Evolutionary conservation across 345 rosid genomes (phyloP).

Genomic region (Raphanus sativus): DNA sequence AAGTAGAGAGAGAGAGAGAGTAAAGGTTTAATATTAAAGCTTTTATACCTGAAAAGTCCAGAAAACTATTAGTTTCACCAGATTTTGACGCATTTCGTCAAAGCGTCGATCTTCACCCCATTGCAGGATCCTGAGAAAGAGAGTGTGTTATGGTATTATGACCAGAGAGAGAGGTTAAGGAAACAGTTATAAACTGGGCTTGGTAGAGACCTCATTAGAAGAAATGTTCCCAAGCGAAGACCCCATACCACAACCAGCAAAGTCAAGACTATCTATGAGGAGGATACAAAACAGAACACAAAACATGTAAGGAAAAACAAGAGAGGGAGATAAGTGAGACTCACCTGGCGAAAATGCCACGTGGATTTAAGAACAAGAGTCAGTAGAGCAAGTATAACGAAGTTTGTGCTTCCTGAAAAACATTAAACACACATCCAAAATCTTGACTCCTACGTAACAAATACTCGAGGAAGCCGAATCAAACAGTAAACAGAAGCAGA

Average conservation of each 20-base stretch:
- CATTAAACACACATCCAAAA: background rate
- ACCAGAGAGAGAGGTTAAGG: background rate
- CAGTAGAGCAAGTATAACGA: constrained; percentile 66
- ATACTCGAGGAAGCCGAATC: background rate
- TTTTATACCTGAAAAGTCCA: constrained; percentile 71
- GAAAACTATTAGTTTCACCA: constrained; percentile 71
- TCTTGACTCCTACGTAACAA: constrained; percentile 10
- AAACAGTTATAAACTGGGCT: background rate
- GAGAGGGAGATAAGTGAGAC: background rate
- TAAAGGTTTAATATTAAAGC: background rate
- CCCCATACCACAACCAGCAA: constrained; percentile 75
- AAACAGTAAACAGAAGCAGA: background rate
- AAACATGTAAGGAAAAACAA: background rate
- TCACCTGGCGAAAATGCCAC: constrained; percentile 92
- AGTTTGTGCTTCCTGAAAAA: constrained; percentile 86
- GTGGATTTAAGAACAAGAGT: constrained; percentile 70
- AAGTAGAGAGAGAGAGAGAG: background rate
- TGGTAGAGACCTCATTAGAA: constrained; percentile 63
- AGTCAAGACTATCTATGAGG: constrained; percentile 66
- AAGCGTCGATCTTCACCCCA: constrained; percentile 98
- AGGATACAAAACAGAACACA: background rate
- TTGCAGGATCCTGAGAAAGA: constrained; percentile 58
- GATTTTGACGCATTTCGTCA: constrained; percentile 69
- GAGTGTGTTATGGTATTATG: background rate
- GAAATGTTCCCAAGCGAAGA: constrained; percentile 76